Conservation (phyloP, 768 basidiomycete species). For the Lactarius deliciosus region DNA sequence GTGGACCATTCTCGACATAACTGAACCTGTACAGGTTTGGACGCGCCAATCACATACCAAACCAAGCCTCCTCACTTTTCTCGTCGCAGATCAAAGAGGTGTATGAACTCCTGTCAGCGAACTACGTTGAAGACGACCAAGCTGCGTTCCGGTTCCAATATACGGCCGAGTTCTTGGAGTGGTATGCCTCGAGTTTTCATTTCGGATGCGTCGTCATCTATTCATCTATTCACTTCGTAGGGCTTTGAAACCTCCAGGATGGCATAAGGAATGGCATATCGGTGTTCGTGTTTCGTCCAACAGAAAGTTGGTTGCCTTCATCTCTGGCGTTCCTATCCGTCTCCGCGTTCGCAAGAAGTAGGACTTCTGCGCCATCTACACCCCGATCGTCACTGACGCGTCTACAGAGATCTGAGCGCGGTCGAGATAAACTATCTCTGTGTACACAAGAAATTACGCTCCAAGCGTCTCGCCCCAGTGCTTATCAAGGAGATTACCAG, state of each 20-base stretch:
- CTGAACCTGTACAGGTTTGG: slow-evolving; percentile 68
- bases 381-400: slow-evolving; percentile 15
- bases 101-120: slow-evolving; percentile 83
- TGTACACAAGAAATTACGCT: slow-evolving; percentile 95
- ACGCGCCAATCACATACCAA: not conserved
- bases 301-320: slow-evolving; percentile 94
- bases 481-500: slow-evolving; percentile 97
- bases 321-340: slow-evolving; percentile 86
- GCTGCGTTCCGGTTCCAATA: slow-evolving; percentile 98
- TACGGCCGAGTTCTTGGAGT: slow-evolving; percentile 88
- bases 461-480: slow-evolving; percentile 92
- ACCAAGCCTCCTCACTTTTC: slow-evolving; percentile 11
- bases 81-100: slow-evolving; percentile 79
- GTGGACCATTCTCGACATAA: slow-evolving; percentile 83
- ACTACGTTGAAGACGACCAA: slow-evolving; percentile 96
- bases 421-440: slow-evolving; percentile 98
- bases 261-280: slow-evolving; percentile 91
- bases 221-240: slow-evolving; percentile 41
- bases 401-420: slow-evolving; percentile 59
- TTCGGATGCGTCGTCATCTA: not conserved
- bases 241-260: slow-evolving; percentile 94
- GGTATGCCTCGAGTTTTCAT: slow-evolving; percentile 47
- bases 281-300: slow-evolving; percentile 90
- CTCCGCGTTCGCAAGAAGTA: slow-evolving; percentile 85
- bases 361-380: slow-evolving; percentile 34